Percentiles rank a stretch among this genome's conserved stretches.
Evolutionary conservation across 352 stramenopile species (phyloP).

Genomic region (Achlya hypogyna): DNA sequence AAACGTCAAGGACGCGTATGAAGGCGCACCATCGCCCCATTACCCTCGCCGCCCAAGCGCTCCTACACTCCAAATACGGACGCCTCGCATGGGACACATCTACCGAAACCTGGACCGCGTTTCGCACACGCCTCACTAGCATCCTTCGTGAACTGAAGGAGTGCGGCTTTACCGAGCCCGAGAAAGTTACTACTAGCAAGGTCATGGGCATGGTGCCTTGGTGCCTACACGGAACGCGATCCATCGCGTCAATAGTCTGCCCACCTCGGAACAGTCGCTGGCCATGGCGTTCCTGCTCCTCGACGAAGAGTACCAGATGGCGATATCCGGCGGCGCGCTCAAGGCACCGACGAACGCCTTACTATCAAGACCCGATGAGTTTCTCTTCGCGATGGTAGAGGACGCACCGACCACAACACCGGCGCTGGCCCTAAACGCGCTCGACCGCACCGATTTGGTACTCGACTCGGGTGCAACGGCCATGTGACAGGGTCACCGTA

Average conservation of each 20-base stretch:
- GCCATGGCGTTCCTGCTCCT: background rate
- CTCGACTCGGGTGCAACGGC: background rate
- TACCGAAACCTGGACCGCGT: background rate
- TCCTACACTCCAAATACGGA: background rate
- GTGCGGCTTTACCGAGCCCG: background rate
- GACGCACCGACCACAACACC: background rate
- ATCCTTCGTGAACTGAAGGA: background rate
- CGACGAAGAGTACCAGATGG: background rate
- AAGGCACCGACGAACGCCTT: background rate
- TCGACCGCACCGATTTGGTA: too few relatives aligned
- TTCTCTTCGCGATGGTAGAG: background rate
- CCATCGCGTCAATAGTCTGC: background rate
- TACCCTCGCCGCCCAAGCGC: background rate
- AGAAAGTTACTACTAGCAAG: background rate
- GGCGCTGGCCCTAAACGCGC: background rate
- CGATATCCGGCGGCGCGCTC: background rate
- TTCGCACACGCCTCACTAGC: background rate
- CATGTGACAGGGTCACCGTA: background rate
- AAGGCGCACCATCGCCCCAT: background rate
- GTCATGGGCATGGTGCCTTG: background rate
- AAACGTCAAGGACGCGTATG: background rate
- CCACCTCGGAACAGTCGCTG: background rate
- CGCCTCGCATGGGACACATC: background rate
- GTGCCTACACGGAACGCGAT: background rate
- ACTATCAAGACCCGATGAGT: background rate